A percentile compares a stretch with the other conserved stretches of the same genome.
Conservation (phyloP, 805 yeast species). For the Tetrapisispora arboricola region DNA sequence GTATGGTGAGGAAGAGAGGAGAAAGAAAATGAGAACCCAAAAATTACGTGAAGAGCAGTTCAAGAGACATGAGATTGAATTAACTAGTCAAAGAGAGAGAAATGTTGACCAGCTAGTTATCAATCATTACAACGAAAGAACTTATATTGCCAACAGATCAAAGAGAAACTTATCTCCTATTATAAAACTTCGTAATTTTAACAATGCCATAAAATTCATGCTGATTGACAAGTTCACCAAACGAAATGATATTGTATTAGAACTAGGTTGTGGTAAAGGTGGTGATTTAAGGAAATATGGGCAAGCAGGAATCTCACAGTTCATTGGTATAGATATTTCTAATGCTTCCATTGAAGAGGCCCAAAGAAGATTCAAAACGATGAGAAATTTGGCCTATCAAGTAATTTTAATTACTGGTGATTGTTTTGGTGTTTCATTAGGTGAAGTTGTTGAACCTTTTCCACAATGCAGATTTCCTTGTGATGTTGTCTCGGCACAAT, state of each 20-base stretch:
- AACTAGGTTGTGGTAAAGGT: constrained; percentile 95
- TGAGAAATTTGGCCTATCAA: constrained; percentile 54
- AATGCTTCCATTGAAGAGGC: constrained; percentile 85
- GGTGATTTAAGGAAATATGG: constrained; percentile 92
- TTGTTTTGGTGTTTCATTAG: constrained; percentile 65
- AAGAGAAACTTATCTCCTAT: constrained; percentile 72
- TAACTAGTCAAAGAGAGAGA: constrained; percentile 30
- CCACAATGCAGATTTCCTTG: constrained; percentile 66
- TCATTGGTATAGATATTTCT: constrained; percentile 86
- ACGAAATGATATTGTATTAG: constrained; percentile 53
- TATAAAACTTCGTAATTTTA: constrained; percentile 76
- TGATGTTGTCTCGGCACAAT: constrained; percentile 83
- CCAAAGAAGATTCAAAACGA: constrained; percentile 51
- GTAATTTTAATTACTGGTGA: constrained; percentile 88
- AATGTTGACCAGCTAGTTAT: constrained; percentile 60
- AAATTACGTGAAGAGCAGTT: constrained; percentile 27
- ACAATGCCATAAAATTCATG: constrained; percentile 84
- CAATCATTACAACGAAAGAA: constrained; percentile 77
- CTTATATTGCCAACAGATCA: constrained; percentile 52
- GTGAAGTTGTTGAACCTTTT: constrained; percentile 56
- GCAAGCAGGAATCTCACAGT: constrained; percentile 58
- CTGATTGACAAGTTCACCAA: constrained; percentile 60
- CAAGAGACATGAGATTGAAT: constrained; percentile 27
- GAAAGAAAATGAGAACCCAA: constrained; percentile 26
- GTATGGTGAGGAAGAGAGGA: constrained; percentile 25